Conservation (phyloP, 345 rosid genomes). For the Turritis glabra region DNA sequence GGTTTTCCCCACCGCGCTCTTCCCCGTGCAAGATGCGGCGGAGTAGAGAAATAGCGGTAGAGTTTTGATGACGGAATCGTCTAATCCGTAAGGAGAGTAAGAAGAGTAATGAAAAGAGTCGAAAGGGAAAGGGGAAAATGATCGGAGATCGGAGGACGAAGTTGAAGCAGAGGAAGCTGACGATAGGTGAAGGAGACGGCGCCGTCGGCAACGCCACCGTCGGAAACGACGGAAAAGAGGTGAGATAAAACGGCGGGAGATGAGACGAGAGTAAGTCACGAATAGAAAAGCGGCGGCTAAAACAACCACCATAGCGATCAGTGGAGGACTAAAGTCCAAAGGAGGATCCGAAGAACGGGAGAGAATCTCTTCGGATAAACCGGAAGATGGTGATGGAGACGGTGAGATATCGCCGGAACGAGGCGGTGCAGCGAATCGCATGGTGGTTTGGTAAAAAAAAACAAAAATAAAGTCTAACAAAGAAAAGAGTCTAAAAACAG, state of each 20-base stretch:
- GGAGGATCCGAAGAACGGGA: slow-evolving; percentile 48
- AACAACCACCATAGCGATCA: slow-evolving; percentile 89
- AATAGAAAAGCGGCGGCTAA: slow-evolving; percentile 74
- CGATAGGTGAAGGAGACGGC: slow-evolving; percentile 41
- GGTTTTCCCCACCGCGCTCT: slow-evolving; percentile 27
- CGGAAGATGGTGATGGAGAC: slow-evolving; percentile 24
- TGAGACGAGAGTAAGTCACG: slow-evolving; percentile 77
- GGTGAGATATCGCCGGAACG: slow-evolving; percentile 28
- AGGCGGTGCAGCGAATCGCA: slow-evolving; percentile 38
- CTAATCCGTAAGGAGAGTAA: slow-evolving; percentile 78
- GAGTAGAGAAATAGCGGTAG: slow-evolving; percentile 73
- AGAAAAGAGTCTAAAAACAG: slow-evolving; percentile 30
- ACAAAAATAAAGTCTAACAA: background rate
- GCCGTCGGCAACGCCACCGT: slow-evolving; percentile 52
- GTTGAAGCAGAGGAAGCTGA: slow-evolving; percentile 57
- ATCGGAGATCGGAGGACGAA: slow-evolving; percentile 46
- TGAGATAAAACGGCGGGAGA: slow-evolving; percentile 65
- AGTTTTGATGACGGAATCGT: slow-evolving; percentile 81
- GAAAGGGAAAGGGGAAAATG: slow-evolving; percentile 57
- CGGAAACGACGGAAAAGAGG: slow-evolving; percentile 49
- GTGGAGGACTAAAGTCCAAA: slow-evolving; percentile 79
- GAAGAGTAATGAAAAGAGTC: slow-evolving; percentile 49
- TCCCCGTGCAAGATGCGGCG: slow-evolving; percentile 13
- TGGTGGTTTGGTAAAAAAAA: slow-evolving; percentile 11
- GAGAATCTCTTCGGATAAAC: slow-evolving; percentile 14